phyloP scores from a whole-genome alignment of 495 filamentous ascomycete species.

The Zalerion maritima region DNA sequence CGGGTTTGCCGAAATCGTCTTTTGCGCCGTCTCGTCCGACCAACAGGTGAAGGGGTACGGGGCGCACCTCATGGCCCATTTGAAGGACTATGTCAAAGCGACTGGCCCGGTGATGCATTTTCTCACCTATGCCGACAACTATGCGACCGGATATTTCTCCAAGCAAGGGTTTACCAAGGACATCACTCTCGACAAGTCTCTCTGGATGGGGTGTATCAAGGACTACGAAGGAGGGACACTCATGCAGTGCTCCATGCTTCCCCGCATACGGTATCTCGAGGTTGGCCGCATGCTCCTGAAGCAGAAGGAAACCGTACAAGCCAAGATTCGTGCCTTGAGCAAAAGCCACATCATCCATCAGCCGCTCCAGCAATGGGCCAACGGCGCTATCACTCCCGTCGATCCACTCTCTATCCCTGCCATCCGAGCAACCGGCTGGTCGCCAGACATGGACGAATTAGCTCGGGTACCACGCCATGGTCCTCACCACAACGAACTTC shows the following conservation, averaged over 20 bases:
- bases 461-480: constrained; percentile 67
- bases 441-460: constrained; percentile 64
- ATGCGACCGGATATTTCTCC: constrained; percentile 73
- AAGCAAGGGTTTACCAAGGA: constrained; percentile 78
- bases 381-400: constrained; percentile 11
- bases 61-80: constrained; percentile 67
- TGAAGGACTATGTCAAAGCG: constrained; percentile 72
- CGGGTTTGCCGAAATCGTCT: constrained; percentile 73
- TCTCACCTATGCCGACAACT: constrained; percentile 71
- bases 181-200: constrained; percentile 57
- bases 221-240: constrained; percentile 75
- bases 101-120: constrained; percentile 72
- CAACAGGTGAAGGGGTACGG: constrained; percentile 76
- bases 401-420: constrained; percentile 21
- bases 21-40: constrained; percentile 68
- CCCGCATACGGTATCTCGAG: constrained; percentile 62
- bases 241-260: constrained; percentile 75
- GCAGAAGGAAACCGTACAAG: constrained; percentile 60
- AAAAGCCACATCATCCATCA: constrained; percentile 57
- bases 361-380: constrained; percentile 44
- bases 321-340: constrained; percentile 61
- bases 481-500: constrained; percentile 59
- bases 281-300: constrained; percentile 60
- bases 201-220: constrained; percentile 81
- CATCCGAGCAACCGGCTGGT: constrained; percentile 47